Base-by-base conservation (phyloP, 257 asterid genomes). In the Cruciata laevipes region DNA sequence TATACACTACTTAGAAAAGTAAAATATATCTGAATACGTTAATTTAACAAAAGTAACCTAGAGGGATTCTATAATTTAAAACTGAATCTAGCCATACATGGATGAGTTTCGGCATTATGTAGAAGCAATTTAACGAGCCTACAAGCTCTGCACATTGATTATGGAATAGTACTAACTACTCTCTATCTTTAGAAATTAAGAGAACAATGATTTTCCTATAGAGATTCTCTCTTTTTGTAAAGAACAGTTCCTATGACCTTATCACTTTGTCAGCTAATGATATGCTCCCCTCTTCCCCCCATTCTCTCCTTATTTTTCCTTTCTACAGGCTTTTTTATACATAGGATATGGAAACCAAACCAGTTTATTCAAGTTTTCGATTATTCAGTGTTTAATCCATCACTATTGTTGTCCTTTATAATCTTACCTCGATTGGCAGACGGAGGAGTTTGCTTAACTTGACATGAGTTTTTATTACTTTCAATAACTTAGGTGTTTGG, bases 401-500 rank as follows among this genome's bases (percentile, higher is more conserved):
- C 40, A 11, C 6, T 40, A 38, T 64, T 23, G 21, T 16, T 63
- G 10, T 38, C 24, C 32, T 24, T 23, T 23, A 5, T n/a, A n/a
- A n/a, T 64, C 27, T 64, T 47, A 64, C 23, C 37, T 23, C 7
- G 21, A 14, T 5, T 18, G 32, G 13, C 21, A 21, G 30, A 7
- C 16, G 17, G 14, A 13, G 57, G 20, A 35, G 55, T 58, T 47
- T 52, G 31, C 53, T 21, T 30, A 47, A 5, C 42, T 16, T n/a
- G 56, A 37, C 57, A 53, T 18, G 60, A 76, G 37, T 56, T 57
- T 25, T 24, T 14, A 31, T 51, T 49, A 18, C 62, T 74, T 74
- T 69, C 60, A 63, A 76, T 69, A 70, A 63, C 74, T 80, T 80
- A 93, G 99, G 95, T 90, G 72, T 86, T 93, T 84, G 95, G 99